Evolutionary conservation across 345 rosid genomes (phyloP).

Genomic region (Rhizophora apiculata): DNA sequence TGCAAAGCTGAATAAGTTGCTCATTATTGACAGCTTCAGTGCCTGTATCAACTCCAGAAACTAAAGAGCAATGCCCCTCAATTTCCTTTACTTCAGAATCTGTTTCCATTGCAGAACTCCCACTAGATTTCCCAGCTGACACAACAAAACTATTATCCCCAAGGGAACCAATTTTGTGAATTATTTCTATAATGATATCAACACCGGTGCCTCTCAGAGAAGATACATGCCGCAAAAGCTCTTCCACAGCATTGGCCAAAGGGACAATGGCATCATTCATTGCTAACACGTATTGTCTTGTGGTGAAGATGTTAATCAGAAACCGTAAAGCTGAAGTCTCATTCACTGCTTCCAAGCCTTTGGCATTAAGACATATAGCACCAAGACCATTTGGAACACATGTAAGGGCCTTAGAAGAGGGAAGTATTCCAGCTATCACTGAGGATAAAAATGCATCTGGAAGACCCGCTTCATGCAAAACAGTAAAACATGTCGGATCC

Average conservation of each 20-base stretch:
- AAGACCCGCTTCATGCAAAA: conserved; percentile 79
- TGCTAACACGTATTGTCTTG: conserved; percentile 79
- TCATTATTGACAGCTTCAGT: conserved; percentile 63
- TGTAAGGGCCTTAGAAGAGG: conserved; percentile 92
- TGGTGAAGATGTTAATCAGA: conserved; percentile 77
- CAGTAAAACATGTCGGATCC: conserved; percentile 84
- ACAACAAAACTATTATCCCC: conserved; percentile 45
- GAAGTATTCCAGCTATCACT: conserved; percentile 72
- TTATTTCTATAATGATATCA: conserved; percentile 85
- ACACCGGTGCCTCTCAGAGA: conserved; percentile 80
- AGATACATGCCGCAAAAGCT: conserved; percentile 89
- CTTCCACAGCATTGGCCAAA: conserved; percentile 91
- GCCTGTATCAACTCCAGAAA: conserved; percentile 40
- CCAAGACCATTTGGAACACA: conserved; percentile 94
- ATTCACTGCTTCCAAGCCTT: conserved; percentile 87
- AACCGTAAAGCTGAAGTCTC: conserved; percentile 76
- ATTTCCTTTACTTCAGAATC: conserved; percentile 68
- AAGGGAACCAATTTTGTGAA: conserved; percentile 67
- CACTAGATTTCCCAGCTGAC: conserved; percentile 49
- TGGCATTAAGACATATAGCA: conserved; percentile 88
- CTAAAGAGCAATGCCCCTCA: conserved; percentile 43
- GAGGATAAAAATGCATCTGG: conserved; percentile 92
- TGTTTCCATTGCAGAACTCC: conserved; percentile 77
- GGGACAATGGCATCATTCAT: conserved; percentile 97
- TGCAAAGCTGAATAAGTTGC: conserved; percentile 78